Evolutionary conservation across 2,329 filamentous ascomycete genomes (phyloP).

Genomic region (Hirsutella thompsonii): DNA sequence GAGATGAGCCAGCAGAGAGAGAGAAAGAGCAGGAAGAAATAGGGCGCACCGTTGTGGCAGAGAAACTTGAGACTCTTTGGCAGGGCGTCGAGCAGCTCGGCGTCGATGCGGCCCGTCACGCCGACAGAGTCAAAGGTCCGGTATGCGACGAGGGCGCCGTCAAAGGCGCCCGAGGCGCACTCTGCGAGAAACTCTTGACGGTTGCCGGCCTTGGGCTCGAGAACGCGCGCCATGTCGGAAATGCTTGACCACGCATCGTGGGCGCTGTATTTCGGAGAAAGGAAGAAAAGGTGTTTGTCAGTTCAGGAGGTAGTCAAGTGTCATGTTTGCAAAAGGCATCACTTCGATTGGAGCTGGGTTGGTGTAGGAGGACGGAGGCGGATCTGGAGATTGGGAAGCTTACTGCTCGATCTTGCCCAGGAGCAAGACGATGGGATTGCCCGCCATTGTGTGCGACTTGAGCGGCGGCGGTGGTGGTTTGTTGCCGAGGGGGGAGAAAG

Average conservation of each 20-base stretch:
- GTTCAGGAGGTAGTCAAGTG: neutral
- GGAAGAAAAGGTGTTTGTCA: neutral
- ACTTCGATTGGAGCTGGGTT: too few species aligned
- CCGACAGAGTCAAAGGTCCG: constrained; percentile 54
- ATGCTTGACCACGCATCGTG: constrained; percentile 52
- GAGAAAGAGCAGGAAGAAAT: neutral
- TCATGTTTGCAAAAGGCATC: too few species aligned
- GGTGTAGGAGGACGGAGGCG: neutral
- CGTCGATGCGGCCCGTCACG: constrained; percentile 58
- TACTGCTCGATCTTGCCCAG: constrained; percentile 27
- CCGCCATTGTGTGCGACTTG: constrained; percentile 9
- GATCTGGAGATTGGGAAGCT: constrained; percentile 4
- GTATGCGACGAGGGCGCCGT: constrained; percentile 52
- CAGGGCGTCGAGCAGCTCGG: constrained; percentile 49
- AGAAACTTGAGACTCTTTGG: constrained; percentile 43
- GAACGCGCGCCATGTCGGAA: constrained; percentile 47
- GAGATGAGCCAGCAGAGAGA: too few species aligned
- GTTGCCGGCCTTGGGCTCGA: constrained; percentile 46
- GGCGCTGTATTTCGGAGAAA: constrained; percentile 33
- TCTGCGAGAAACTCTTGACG: constrained; percentile 58
- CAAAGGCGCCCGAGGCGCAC: constrained; percentile 49
- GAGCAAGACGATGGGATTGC: constrained; percentile 23
- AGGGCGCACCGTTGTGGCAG: constrained; percentile 46
- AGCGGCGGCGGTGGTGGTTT: neutral
- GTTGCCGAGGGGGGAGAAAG: neutral